Base-by-base conservation (phyloP, 2,329 filamentous ascomycete genomes). In the Fusarium tanahbumbuense region DNA sequence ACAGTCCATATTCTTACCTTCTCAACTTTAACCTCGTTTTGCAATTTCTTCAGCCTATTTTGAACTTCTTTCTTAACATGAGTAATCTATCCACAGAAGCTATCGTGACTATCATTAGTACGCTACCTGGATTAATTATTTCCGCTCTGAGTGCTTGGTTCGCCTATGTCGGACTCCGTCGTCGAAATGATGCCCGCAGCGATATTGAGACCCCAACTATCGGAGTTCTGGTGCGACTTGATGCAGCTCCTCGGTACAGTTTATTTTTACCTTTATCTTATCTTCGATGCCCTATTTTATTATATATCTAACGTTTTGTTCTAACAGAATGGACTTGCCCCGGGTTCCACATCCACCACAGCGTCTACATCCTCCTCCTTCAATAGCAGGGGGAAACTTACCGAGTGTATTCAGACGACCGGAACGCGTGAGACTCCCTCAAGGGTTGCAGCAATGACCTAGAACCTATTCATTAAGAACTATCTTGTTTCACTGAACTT, bases 91-190 rank as follows among this genome's bases (percentile, higher is more conserved):
- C 61, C 1, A 30, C 49, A 1, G 49, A 67, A 5, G 23, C 45
- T 4, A 47, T 47, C 3, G 13, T 65, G 1, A 42, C 54, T 2
- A 46, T 67, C 1, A 23, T 45, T 5, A 55, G 28, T 10, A 28
- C 60, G 1, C n/a, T 63, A 2, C 56, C 56, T 6, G 56, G 47
- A 3, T 27, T 63, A 0, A 6, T 54, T n/a, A 6, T 62, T 1
- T 60, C 59, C 3, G 25, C 20, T 16, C 9, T 60, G 1, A 55
- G 48, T 37, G 34, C 48, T 3, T 63, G 57, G 56, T n/a, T 63
- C 8, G 60, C 60, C 4, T 64, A 64, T 34, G 13, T 28, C 13
- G n/a, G 34, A 18, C 16, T 49, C 8, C 44, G 32, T 6, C 45
- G 34, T 8, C 45, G 9, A 1, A 6, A 8, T 27, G 5, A n/a